A percentile compares a stretch with the other conserved stretches of the same genome.
Conservation (phyloP, 164 flowering plant genomes). For the Protea cynaroides region DNA sequence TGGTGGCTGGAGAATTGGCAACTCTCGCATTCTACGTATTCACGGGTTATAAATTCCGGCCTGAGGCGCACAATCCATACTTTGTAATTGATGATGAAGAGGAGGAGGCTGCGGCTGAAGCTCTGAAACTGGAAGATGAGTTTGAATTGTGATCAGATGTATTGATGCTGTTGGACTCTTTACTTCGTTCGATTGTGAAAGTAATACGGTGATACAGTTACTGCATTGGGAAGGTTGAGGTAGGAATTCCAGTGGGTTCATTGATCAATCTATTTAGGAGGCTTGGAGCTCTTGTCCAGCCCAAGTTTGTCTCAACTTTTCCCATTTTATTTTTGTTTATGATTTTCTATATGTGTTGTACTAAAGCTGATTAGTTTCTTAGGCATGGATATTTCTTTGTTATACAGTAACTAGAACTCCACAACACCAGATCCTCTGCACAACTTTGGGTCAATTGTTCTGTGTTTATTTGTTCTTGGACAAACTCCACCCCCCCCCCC, state of each 20-base stretch:
- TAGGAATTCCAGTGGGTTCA: not conserved
- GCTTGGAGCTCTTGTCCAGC: slow-evolving; percentile 4
- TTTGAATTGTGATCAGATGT: slow-evolving; percentile 47
- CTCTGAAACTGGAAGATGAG: slow-evolving; percentile 67
- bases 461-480: not conserved
- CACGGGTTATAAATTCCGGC: slow-evolving; percentile 79
- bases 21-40: slow-evolving; percentile 77
- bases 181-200: not conserved
- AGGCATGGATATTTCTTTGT: not conserved
- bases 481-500: too few relatives aligned
- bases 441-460: not conserved
- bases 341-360: slow-evolving; percentile 5
- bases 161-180: not conserved
- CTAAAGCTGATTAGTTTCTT: slow-evolving; percentile 2
- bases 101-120: slow-evolving; percentile 81
- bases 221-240: slow-evolving; percentile 2
- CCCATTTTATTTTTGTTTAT: not conserved
- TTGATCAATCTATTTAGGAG: not conserved
- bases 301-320: not conserved
- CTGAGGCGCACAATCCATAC: slow-evolving; percentile 81
- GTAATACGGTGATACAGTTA: not conserved
- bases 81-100: slow-evolving; percentile 88
- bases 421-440: not conserved
- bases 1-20: slow-evolving; percentile 76
- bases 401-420: not conserved